Conservation (phyloP, 345 rosid species). For the Capsella bursapastoris region DNA sequence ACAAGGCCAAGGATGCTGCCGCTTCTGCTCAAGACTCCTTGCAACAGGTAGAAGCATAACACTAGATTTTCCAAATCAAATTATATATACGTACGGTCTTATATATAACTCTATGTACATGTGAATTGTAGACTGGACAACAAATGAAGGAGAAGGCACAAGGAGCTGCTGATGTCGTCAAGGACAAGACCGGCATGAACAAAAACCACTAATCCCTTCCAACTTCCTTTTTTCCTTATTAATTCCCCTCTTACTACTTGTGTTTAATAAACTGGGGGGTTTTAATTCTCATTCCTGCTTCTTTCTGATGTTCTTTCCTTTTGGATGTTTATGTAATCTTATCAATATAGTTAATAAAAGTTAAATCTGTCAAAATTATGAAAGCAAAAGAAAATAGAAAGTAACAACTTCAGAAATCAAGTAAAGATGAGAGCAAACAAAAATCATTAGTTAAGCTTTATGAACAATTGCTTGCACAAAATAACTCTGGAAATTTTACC, state of each 20-base stretch:
- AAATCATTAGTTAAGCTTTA: neutral
- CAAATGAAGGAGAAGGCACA: slow-evolving; percentile 63
- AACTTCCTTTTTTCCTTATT: neutral
- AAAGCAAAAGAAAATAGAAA: neutral
- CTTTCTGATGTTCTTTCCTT: slow-evolving; percentile 18
- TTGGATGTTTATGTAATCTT: slow-evolving; percentile 31
- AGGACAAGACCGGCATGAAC: slow-evolving; percentile 66
- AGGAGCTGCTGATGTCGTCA: slow-evolving; percentile 75
- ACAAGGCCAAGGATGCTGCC: slow-evolving; percentile 59
- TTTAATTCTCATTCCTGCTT: slow-evolving; percentile 22
- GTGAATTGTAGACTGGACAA: slow-evolving; percentile 56
- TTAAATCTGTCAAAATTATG: neutral
- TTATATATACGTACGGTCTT: neutral
- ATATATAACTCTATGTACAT: neutral
- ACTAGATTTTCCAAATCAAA: neutral
- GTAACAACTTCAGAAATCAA: neutral
- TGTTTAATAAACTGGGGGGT: slow-evolving; percentile 27
- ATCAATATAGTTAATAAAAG: slow-evolving; percentile 17
- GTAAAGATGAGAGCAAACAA: neutral
- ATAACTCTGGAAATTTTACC: neutral
- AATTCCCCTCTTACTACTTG: neutral
- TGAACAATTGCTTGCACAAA: neutral
- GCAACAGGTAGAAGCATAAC: slow-evolving; percentile 39
- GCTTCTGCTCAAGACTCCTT: slow-evolving; percentile 68
- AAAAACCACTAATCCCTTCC: slow-evolving; percentile 35